phyloP scores from a whole-genome alignment of 2,329 filamentous ascomycete genomes.

The Sporothrix pallida region DNA sequence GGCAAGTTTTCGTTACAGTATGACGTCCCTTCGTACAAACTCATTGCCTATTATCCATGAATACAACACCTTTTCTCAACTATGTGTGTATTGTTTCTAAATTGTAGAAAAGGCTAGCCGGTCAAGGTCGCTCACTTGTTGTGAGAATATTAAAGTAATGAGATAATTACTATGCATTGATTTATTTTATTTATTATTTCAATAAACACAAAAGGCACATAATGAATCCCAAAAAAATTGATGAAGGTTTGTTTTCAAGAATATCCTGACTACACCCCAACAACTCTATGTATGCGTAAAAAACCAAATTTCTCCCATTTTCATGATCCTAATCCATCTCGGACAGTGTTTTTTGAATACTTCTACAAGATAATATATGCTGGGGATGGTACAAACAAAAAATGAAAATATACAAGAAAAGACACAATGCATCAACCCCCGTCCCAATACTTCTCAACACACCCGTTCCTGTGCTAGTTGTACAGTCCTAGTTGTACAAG shows the following conservation, averaged over 20 bases:
- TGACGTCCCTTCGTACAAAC: too few species aligned
- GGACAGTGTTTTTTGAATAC: neutral
- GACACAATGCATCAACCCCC: slow-evolving; percentile 1
- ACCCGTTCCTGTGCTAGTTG: neutral
- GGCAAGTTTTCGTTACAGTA: neutral
- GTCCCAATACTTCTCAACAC: neutral
- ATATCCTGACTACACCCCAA: neutral
- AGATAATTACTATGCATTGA: too few species aligned
- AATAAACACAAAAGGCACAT: neutral
- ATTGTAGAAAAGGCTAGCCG: neutral
- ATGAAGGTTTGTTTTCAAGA: neutral
- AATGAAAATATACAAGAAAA: neutral
- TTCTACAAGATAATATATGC: slow-evolving; percentile 23
- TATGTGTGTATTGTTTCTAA: too few species aligned
- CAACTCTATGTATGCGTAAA: neutral
- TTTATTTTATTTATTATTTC: neutral
- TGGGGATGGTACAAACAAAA: slow-evolving; percentile 19
- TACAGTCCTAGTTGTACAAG: slow-evolving; percentile 52
- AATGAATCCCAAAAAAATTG: neutral
- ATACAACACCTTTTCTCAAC: too few species aligned
- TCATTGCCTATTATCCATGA: too few species aligned
- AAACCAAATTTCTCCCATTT: neutral
- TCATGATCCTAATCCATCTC: neutral
- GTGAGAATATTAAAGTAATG: neutral
- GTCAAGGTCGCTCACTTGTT: neutral